phyloP scores from a whole-genome alignment of 2,329 filamentous ascomycete genomes.

The Seiridium unicorne region DNA sequence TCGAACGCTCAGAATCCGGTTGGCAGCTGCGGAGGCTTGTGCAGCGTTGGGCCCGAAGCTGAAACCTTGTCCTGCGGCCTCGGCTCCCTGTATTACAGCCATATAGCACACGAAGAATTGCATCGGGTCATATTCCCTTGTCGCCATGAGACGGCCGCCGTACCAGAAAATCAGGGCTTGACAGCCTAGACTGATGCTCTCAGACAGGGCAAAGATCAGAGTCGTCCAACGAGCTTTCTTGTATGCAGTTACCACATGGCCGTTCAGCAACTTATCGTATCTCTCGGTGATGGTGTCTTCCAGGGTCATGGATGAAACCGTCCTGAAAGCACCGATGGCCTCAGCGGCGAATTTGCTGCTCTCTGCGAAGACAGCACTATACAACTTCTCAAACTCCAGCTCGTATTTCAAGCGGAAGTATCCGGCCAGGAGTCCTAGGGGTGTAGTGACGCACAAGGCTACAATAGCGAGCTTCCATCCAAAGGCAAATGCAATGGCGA shows the following conservation, averaged over 20 bases:
- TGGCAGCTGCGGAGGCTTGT: constrained; percentile 57
- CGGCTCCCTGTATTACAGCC: constrained; percentile 65
- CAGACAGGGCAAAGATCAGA: constrained; percentile 66
- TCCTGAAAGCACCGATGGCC: constrained; percentile 71
- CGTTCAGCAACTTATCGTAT: constrained; percentile 57
- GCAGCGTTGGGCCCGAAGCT: constrained; percentile 65
- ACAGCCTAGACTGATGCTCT: constrained; percentile 63
- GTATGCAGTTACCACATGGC: constrained; percentile 60
- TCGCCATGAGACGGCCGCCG: constrained; percentile 57
- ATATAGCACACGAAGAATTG: constrained; percentile 61
- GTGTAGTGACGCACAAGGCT: constrained; percentile 58
- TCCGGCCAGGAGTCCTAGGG: constrained; percentile 44
- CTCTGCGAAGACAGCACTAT: constrained; percentile 65
- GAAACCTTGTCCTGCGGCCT: constrained; percentile 66
- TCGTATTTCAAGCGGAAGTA: constrained; percentile 58
- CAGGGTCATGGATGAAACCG: constrained; percentile 68
- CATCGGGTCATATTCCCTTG: constrained; percentile 43
- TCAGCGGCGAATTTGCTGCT: constrained; percentile 76
- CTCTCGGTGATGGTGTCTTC: constrained; percentile 63
- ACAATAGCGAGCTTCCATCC: constrained; percentile 77
- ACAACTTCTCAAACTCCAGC: constrained; percentile 67
- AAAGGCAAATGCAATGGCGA: constrained; percentile 68
- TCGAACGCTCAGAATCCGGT: constrained; percentile 55
- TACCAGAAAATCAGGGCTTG: constrained; percentile 68
- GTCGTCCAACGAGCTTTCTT: constrained; percentile 61